phyloP scores from a whole-genome alignment of 176 grass and related monocot species.

The Oryza meridionalis region DNA sequence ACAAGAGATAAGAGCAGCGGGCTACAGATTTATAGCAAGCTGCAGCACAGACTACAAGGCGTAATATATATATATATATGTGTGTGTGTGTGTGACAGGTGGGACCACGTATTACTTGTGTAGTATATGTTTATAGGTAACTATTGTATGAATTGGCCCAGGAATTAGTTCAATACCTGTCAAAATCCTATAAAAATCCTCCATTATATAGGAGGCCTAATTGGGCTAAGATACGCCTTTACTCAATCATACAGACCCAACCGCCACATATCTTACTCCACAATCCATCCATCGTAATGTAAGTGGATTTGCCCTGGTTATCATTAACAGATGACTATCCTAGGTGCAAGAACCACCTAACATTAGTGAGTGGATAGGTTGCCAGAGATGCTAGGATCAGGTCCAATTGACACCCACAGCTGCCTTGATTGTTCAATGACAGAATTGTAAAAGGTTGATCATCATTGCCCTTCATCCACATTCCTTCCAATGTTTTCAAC shows the following conservation, averaged over 20 bases:
- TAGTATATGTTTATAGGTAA: no score
- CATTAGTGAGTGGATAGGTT: neutral
- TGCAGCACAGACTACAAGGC: no score
- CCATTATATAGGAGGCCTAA: neutral
- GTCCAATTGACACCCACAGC: no score
- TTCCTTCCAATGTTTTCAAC: neutral
- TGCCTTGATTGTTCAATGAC: neutral
- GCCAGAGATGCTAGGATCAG: neutral
- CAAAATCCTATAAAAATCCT: no score
- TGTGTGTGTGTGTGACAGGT: no score
- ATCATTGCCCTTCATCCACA: neutral
- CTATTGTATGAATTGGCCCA: no score
- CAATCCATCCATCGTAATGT: neutral
- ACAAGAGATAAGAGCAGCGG: no score
- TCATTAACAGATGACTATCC: slow-evolving; percentile 16
- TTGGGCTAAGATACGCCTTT: slow-evolving; percentile 43
- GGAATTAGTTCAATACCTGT: no score
- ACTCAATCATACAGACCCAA: slow-evolving; percentile 2
- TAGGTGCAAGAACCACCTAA: slow-evolving; percentile 5
- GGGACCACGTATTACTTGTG: no score
- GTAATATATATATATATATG: no score
- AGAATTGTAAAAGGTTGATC: neutral
- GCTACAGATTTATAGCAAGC: no score
- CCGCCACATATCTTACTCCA: neutral
- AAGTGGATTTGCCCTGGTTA: slow-evolving; percentile 24